Conservation (phyloP, 768 basidiomycete species). For the Tulasnella sp. region DNA sequence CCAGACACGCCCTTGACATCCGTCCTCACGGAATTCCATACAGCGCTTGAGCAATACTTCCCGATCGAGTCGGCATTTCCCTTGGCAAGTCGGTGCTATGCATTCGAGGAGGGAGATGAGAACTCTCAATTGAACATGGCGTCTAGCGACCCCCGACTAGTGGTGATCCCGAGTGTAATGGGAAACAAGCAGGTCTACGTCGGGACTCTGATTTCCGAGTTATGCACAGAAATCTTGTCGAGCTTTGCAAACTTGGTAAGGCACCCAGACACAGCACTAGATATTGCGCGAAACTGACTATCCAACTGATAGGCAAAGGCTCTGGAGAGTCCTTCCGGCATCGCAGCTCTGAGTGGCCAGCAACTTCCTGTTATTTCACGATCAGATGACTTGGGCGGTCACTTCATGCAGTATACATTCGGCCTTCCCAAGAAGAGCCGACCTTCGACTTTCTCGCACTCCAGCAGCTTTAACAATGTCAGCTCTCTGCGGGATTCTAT, state of each 20-base stretch:
- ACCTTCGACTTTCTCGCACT: background rate
- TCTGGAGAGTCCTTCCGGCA: constrained; percentile 77
- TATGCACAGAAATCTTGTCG: constrained; percentile 80
- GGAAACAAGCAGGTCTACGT: constrained; percentile 85
- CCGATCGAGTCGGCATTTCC: constrained; percentile 66
- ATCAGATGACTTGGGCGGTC: background rate
- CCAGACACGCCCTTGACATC: constrained; percentile 50
- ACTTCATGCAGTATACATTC: constrained; percentile 24
- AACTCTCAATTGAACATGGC: constrained; percentile 53
- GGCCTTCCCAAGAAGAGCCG: background rate
- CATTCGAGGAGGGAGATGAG: constrained; percentile 68
- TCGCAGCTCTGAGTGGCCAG: constrained; percentile 62
- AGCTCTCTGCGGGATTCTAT: background rate
- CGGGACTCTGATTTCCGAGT: constrained; percentile 80
- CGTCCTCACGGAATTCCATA: constrained; percentile 63
- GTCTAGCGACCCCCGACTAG: constrained; percentile 51
- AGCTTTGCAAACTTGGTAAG: constrained; percentile 83
- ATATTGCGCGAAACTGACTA: background rate
- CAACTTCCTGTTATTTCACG: constrained; percentile 36
- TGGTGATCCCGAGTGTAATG: constrained; percentile 79
- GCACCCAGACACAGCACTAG: background rate
- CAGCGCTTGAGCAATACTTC: constrained; percentile 59
- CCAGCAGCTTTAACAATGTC: background rate
- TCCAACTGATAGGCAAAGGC: constrained; percentile 54
- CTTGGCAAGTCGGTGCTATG: constrained; percentile 75